Base-by-base conservation (phyloP, 2,329 filamentous ascomycete genomes). In the Alternaria incomplexa region DNA sequence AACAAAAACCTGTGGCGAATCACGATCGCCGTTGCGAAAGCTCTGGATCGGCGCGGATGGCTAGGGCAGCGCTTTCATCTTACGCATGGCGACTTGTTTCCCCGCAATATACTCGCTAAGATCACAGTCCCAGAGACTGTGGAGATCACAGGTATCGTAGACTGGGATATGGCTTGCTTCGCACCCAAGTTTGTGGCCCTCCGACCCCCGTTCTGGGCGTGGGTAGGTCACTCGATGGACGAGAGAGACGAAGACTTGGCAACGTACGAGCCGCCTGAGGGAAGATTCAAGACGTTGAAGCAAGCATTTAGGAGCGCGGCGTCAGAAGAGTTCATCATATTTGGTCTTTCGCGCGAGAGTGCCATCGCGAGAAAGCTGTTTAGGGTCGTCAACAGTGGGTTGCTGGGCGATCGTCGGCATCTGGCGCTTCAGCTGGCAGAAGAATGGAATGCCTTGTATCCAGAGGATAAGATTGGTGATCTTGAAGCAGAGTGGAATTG, bases 141-240 rank as follows among this genome's bases (percentile, higher is more conserved):
- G n/a, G 9, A 46, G 17, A 61, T 74, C 10, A 72, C 66, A 1
- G 73, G 50, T 2, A 70, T 79, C 44, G 61, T 79, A 1, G 77
- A 79, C 64, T 79, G 77, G 76, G 77, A 80, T 53, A 65, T 69
- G 50, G 73, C 76, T 0, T 56, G 68, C 0, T 67, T 80, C 28
- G 77, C 66, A 2, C 74, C 77, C 0, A 64, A 62, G 17, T 78
- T 78, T 55, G 61, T 79, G 2, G 54, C 54, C 5, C 11, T 66
- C 3, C 44, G 30, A 0, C 30, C 61, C 1, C 61, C 51, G 12
- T 53, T 44, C 17, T 66, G 58, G 64, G 61, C 53, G 11, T 64
- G 64, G 58, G 48, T 30, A 4, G 36, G 44, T 1, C 17, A 12
- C 1, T 11, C 10, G 2, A 10, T 15, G 3, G 17, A 20, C 15